phyloP scores from a whole-genome alignment of 2,329 filamentous ascomycete genomes.

The Fusarium caatingaense region DNA sequence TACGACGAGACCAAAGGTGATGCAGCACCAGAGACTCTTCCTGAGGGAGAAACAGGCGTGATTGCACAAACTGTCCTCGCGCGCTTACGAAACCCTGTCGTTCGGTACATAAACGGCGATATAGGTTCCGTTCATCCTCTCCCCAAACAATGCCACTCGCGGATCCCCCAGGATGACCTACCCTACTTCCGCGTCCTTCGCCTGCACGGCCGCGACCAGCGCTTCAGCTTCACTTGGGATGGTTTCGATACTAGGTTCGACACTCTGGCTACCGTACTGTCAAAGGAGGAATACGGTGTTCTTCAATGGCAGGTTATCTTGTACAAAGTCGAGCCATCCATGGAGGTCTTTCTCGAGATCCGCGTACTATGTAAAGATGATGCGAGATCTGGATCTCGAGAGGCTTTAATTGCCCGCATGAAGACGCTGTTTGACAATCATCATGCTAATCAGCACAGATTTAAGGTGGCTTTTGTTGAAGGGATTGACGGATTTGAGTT shows the following conservation, averaged over 20 bases:
- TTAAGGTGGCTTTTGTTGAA: constrained; percentile 49
- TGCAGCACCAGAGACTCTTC: constrained; percentile 21
- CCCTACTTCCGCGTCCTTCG: constrained; percentile 51
- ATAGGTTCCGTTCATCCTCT: constrained; percentile 55
- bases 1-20: constrained; percentile 2
- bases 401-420: constrained; percentile 34
- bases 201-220: constrained; percentile 54
- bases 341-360: constrained; percentile 43
- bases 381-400: constrained; percentile 6
- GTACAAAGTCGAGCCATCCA: constrained; percentile 41
- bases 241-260: constrained; percentile 54
- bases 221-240: constrained; percentile 58
- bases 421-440: constrained; percentile 43
- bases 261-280: constrained; percentile 43
- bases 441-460: constrained; percentile 47
- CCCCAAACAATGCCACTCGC: constrained; percentile 25
- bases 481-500: constrained; percentile 49
- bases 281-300: constrained; percentile 44
- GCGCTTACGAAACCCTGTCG: constrained; percentile 56
- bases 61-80: constrained; percentile 57
- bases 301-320: constrained; percentile 59
- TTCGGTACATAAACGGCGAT: constrained; percentile 59
- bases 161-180: constrained; percentile 39
- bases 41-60: constrained; percentile 51
- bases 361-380: constrained; percentile 42